These are phyloP conservation scores for Colletotrichum truncatum DNA, from an alignment of 2,329 filamentous ascomycete species.

Conservation along the genomic window DNA sequence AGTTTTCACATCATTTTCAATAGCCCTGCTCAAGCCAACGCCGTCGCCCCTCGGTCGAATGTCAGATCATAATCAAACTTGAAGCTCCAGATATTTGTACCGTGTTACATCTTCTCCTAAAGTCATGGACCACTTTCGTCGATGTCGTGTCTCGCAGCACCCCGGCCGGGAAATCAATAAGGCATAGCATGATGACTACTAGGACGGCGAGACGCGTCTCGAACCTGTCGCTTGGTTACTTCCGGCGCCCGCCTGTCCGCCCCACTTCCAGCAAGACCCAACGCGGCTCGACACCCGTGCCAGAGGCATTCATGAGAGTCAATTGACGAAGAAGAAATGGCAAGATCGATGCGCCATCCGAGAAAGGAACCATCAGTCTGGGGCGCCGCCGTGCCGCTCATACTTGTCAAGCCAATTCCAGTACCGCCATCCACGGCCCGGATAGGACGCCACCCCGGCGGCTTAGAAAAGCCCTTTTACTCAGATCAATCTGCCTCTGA, in stretches of 20 bases:
- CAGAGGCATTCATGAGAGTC: not conserved
- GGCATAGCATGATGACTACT: constrained; percentile 19
- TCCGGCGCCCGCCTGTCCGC: constrained; percentile 20
- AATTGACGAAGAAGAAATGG: constrained; percentile 17
- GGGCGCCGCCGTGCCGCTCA: not conserved
- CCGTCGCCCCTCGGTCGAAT: not conserved
- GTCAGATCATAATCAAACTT: not conserved
- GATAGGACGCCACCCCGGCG: constrained; percentile 2
- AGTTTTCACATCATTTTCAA: not conserved
- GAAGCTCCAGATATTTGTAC: not conserved
- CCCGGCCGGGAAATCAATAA: constrained; percentile 4
- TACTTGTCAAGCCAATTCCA: not conserved
- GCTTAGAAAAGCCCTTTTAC: not conserved
- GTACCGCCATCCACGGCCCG: not conserved
- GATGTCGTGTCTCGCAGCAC: constrained; percentile 12
- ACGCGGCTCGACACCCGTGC: constrained; percentile 6
- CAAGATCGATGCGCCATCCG: not conserved
- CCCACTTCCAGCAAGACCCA: constrained; percentile 9
- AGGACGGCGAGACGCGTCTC: constrained; percentile 29
- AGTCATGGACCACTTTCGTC: not conserved
- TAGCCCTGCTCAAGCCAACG: not conserved
- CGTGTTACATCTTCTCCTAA: not conserved
- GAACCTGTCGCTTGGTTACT: constrained; percentile 21
- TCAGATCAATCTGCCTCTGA: constrained; percentile 13
- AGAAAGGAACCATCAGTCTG: constrained; percentile 11